Evolutionary conservation across 2,329 filamentous ascomycete species (phyloP).

Genomic region (Dactylonectria estremocensis): DNA sequence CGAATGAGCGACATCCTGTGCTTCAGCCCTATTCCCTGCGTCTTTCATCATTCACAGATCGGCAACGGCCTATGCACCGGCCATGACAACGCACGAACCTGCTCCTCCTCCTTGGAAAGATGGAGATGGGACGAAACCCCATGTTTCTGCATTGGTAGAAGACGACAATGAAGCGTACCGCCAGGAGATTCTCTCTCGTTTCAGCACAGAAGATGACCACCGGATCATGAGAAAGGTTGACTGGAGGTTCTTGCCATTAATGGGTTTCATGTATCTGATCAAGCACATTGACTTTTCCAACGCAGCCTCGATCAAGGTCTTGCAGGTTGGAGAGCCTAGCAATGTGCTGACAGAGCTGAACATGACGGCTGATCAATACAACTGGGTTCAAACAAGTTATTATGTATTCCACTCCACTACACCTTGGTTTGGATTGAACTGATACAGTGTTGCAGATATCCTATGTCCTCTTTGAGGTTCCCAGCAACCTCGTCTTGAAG

Average conservation of each 20-base stretch:
- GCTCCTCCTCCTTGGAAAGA: too few species aligned
- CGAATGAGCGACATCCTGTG: too few species aligned
- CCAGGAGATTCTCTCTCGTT: constrained; percentile 53
- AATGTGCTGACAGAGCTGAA: constrained; percentile 26
- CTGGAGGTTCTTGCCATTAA: constrained; percentile 54
- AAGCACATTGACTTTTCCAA: constrained; percentile 61
- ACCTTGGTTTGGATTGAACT: constrained; percentile 31
- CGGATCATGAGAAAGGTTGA: constrained; percentile 59
- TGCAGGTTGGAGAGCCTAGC: constrained; percentile 54
- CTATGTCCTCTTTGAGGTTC: constrained; percentile 59
- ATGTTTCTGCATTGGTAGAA: too few species aligned
- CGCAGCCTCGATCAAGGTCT: constrained; percentile 58
- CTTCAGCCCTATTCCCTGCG: too few species aligned
- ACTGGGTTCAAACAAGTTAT: constrained; percentile 24
- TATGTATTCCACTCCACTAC: background rate
- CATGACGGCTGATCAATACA: constrained; percentile 26
- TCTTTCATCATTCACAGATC: too few species aligned
- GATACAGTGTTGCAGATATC: constrained; percentile 54
- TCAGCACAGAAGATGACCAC: constrained; percentile 56
- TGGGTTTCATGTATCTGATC: constrained; percentile 59
- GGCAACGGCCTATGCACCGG: too few species aligned
- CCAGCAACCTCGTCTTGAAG: constrained; percentile 57
- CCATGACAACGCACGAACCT: too few species aligned
- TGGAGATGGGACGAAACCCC: too few species aligned
- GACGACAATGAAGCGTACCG: too few species aligned